Base-by-base conservation (phyloP, 1,139 yeast genomes). In the Hemisphaericaspora subhashii region DNA sequence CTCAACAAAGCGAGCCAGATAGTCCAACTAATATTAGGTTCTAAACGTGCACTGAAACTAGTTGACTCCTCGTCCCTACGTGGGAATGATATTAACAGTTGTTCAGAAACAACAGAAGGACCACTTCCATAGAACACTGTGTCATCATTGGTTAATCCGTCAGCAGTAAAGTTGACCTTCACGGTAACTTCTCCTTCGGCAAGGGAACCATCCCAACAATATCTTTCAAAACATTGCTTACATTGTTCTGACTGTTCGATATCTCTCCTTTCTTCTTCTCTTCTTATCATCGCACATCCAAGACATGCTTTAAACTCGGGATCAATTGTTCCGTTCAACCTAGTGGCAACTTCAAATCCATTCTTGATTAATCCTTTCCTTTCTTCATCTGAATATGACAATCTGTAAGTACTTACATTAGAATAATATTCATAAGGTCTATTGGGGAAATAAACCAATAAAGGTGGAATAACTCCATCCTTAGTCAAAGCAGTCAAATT, bases 241-340 rank as follows among this genome's bases (percentile, higher is more conserved):
- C 74, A 68, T 39, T 67, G 68, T 12, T 63, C 68, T 1, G 64
- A 40, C 38, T 64, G 74, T 31, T 58, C 65, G 12, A 60, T 50
- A 7, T 65, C 70, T 43, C 55, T 55, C 45, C 74, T 57, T 46
- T 68, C 74, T 48, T 68, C 69, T 42, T 64, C 68, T 47, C 74
- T 55, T 42, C 68, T 60, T 23, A 68, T 63, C 28, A 68, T 50
- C 9, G 74, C 74, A 53, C 74, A 68, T 37, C 58, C 66, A 11
- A 68, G 68, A 53, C 74, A 68, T 7, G 64, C 61, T 4, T 57
- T 58, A 66, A 67, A 68, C 15, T 61, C 60, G 2, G 46, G 44
- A 44, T 68, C 74, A 38, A 65, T 53, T 8, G 73, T 64, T n/a
- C 53, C 52, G 49, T 64, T 64, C 25, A 55, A 46, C 35, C 66